These are phyloP conservation scores for Lippia alba DNA, from an alignment of 305 asterid species.

Conservation along the genomic window DNA sequence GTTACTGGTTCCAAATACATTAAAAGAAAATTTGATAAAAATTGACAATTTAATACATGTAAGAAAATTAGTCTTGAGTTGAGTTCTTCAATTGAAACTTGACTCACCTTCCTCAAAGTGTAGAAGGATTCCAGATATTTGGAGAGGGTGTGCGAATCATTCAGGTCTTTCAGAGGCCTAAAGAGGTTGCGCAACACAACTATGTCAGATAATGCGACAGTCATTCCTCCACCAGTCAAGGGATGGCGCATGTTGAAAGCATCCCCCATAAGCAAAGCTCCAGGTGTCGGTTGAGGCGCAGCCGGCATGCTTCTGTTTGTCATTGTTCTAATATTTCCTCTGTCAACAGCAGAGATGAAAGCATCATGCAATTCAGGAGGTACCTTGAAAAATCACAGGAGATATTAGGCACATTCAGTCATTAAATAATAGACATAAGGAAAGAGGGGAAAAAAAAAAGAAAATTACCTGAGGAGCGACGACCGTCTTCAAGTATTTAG, in stretches of 20 bases:
- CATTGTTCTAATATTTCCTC: slow-evolving; percentile 88
- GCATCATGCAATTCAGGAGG: slow-evolving; percentile 67
- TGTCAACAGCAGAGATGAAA: slow-evolving; percentile 72
- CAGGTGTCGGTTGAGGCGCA: slow-evolving; percentile 88
- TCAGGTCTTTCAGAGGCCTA: slow-evolving; percentile 63
- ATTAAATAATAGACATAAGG: neutral
- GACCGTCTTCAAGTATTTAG: slow-evolving; percentile 65
- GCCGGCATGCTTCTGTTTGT: slow-evolving; percentile 98
- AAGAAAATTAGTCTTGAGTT: neutral
- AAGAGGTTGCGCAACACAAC: slow-evolving; percentile 84
- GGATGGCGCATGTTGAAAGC: slow-evolving; percentile 97
- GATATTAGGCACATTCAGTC: neutral
- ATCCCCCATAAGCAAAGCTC: slow-evolving; percentile 93
- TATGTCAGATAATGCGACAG: slow-evolving; percentile 86
- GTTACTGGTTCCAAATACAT: neutral
- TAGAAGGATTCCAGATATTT: slow-evolving; percentile 82
- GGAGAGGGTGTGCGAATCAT: slow-evolving; percentile 75
- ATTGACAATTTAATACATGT: neutral
- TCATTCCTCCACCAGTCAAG: slow-evolving; percentile 95
- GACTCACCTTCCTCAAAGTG: slow-evolving; percentile 81
- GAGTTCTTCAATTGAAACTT: neutral
- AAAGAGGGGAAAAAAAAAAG: no score
- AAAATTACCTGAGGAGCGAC: slow-evolving; percentile 84
- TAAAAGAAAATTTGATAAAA: neutral
- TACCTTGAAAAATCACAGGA: slow-evolving; percentile 44